Evolutionary conservation across 176 grass and related monocot species (phyloP).

Genomic region (Aegilops bicornis): DNA sequence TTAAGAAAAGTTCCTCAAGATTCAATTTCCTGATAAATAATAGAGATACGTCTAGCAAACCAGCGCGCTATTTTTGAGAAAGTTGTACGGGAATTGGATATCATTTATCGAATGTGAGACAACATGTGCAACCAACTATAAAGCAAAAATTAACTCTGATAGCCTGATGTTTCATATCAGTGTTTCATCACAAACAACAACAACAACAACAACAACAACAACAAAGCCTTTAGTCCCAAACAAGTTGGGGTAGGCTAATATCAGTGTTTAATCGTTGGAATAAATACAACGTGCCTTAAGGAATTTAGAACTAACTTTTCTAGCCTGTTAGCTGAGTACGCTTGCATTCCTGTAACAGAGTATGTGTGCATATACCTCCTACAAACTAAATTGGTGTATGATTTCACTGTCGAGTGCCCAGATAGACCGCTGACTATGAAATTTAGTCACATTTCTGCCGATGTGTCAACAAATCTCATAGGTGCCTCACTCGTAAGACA

Average conservation of each 20-base stretch:
- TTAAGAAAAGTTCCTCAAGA: constrained; percentile 61
- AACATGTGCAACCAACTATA: not conserved
- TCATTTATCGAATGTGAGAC: constrained; percentile 4
- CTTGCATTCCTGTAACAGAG: not conserved
- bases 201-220: too few species aligned
- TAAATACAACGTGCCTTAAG: constrained; percentile 12
- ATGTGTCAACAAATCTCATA: constrained; percentile 11
- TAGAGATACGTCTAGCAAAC: not conserved
- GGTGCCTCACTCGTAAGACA: not conserved
- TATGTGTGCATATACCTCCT: not conserved
- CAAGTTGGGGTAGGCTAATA: too few species aligned
- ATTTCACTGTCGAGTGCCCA: not conserved
- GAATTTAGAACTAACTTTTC: constrained; percentile 19
- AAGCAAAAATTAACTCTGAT: constrained; percentile 11
- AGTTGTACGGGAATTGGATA: not conserved
- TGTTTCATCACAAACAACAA: not conserved
- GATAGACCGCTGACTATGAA: not conserved
- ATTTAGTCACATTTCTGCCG: not conserved
- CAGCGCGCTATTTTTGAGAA: not conserved
- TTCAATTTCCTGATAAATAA: constrained; percentile 12
- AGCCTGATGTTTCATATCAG: constrained; percentile 18
- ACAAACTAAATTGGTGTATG: not conserved
- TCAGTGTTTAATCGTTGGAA: not conserved
- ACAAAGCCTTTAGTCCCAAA: too few species aligned
- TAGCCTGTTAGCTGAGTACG: not conserved